Percentiles rank a stretch among this genome's conserved stretches.
These are phyloP conservation scores for Xylariaceae sp. DNA, from an alignment of 2,329 filamentous ascomycete species.

Conservation along the genomic window DNA sequence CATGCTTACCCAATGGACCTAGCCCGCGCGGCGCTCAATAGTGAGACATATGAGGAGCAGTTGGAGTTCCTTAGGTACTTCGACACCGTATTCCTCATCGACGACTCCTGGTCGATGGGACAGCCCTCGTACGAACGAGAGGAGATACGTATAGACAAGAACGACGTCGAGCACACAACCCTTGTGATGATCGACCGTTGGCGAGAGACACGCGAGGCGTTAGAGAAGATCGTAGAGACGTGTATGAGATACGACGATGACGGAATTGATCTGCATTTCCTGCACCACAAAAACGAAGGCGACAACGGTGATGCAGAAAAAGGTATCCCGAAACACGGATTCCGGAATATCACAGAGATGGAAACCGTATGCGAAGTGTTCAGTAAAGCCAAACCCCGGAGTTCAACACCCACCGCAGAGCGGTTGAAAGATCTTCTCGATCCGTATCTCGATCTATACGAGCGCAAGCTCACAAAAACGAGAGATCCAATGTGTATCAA, in stretches of 20 bases:
- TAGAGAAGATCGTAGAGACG: constrained; percentile 73
- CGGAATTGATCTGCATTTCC: constrained; percentile 87
- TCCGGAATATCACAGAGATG: constrained; percentile 59
- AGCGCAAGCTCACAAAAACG: constrained; percentile 32
- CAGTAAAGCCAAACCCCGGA: constrained; percentile 56
- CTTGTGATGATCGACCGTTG: constrained; percentile 44
- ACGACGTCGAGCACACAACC: neutral
- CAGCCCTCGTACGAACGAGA: constrained; percentile 29
- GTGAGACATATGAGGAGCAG: constrained; percentile 16
- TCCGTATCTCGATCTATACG: constrained; percentile 62
- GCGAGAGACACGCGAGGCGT: constrained; percentile 67
- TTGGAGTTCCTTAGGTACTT: constrained; percentile 69
- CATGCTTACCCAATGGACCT: constrained; percentile 6
- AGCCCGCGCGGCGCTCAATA: neutral
- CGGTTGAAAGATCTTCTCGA: constrained; percentile 68
- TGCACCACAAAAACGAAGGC: constrained; percentile 60
- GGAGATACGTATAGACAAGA: neutral
- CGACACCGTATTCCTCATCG: constrained; percentile 86
- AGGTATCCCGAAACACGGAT: constrained; percentile 47
- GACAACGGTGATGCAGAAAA: constrained; percentile 29
- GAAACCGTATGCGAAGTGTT: constrained; percentile 66
- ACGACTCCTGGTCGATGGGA: constrained; percentile 86
- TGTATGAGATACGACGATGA: constrained; percentile 76
- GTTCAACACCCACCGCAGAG: constrained; percentile 70
- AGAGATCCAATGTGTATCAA: constrained; percentile 50